Evolutionary conservation across 2,329 filamentous ascomycete genomes (phyloP).

Genomic region (Aspergillus luchuensis): DNA sequence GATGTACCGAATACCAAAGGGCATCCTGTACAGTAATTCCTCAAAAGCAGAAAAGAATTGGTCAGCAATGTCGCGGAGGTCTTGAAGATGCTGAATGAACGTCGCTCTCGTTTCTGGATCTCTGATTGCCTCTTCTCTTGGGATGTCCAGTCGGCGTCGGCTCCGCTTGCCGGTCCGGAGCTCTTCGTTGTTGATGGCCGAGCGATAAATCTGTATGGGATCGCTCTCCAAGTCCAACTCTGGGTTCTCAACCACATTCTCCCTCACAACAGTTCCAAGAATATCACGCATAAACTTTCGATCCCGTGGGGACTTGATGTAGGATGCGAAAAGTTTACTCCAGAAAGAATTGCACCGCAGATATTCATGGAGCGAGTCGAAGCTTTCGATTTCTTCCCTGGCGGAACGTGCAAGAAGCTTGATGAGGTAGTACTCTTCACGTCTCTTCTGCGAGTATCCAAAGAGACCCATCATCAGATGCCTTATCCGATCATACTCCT

Average conservation of each 20-base stretch:
- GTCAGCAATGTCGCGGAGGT: slow-evolving; percentile 90
- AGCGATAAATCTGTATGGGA: slow-evolving; percentile 94
- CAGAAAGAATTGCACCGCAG: slow-evolving; percentile 90
- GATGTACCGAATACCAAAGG: slow-evolving; percentile 87
- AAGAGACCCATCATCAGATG: slow-evolving; percentile 95
- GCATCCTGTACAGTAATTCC: slow-evolving; percentile 82
- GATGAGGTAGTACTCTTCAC: slow-evolving; percentile 94
- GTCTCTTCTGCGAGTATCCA: slow-evolving; percentile 92
- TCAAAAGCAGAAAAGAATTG: slow-evolving; percentile 83
- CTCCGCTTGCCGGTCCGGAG: slow-evolving; percentile 86
- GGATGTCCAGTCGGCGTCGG: slow-evolving; percentile 77
- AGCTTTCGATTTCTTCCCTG: slow-evolving; percentile 79
- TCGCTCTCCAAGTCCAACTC: slow-evolving; percentile 93
- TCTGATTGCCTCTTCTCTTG: slow-evolving; percentile 90
- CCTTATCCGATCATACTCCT: slow-evolving; percentile 89
- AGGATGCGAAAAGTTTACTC: slow-evolving; percentile 81
- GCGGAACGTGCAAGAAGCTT: slow-evolving; percentile 83
- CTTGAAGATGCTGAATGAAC: slow-evolving; percentile 92
- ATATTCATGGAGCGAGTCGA: slow-evolving; percentile 76
- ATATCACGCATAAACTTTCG: slow-evolving; percentile 89
- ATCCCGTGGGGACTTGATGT: slow-evolving; percentile 87
- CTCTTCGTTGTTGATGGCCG: slow-evolving; percentile 95
- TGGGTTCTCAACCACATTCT: slow-evolving; percentile 91
- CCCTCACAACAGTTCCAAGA: slow-evolving; percentile 79
- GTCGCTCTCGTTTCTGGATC: slow-evolving; percentile 88